Percentiles rank a stretch among this genome's conserved stretches.
Evolutionary conservation across 2,329 filamentous ascomycete species (phyloP).

Genomic region (Byssoonygena ceratinophila): DNA sequence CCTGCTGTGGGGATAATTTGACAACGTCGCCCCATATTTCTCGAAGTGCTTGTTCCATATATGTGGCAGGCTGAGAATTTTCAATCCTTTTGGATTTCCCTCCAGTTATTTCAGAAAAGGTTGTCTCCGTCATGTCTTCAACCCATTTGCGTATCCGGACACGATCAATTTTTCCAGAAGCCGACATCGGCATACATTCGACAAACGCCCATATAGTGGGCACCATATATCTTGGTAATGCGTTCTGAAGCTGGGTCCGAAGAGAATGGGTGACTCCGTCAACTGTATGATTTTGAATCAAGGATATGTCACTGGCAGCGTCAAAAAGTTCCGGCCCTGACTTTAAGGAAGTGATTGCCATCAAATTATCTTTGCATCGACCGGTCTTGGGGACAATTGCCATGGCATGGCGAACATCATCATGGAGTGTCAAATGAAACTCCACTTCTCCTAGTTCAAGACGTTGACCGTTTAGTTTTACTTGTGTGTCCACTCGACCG

Average conservation of each 20-base stretch:
- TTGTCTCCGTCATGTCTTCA: slow-evolving; percentile 19
- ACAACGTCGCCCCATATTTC: slow-evolving; percentile 26
- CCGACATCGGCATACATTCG: slow-evolving; percentile 28
- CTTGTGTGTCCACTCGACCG: slow-evolving; percentile 28
- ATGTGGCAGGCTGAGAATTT: neutral
- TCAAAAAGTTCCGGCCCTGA: neutral
- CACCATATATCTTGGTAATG: slow-evolving; percentile 25
- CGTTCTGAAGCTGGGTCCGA: slow-evolving; percentile 13
- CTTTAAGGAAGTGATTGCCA: slow-evolving; percentile 8
- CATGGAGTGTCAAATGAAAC: slow-evolving; percentile 14
- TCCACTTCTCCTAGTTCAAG: slow-evolving; percentile 29
- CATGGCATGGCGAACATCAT: neutral
- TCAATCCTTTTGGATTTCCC: neutral
- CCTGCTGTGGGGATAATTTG: slow-evolving; percentile 27
- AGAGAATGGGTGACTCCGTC: neutral
- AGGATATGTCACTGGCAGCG: neutral
- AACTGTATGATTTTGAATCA: neutral
- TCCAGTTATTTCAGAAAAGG: slow-evolving; percentile 9
- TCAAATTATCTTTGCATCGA: slow-evolving; percentile 1
- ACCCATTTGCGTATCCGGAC: slow-evolving; percentile 20
- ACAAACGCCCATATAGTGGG: slow-evolving; percentile 30
- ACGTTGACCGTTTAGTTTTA: slow-evolving; percentile 29
- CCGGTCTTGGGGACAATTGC: neutral
- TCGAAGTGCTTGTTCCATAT: slow-evolving; percentile 9
- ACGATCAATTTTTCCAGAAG: slow-evolving; percentile 33